Evolutionary conservation across 1,284 basidiomycete genomes (phyloP), one percentile per base, ranked within the genome.

Genomic region (Chondrostereum purpureum): DNA sequence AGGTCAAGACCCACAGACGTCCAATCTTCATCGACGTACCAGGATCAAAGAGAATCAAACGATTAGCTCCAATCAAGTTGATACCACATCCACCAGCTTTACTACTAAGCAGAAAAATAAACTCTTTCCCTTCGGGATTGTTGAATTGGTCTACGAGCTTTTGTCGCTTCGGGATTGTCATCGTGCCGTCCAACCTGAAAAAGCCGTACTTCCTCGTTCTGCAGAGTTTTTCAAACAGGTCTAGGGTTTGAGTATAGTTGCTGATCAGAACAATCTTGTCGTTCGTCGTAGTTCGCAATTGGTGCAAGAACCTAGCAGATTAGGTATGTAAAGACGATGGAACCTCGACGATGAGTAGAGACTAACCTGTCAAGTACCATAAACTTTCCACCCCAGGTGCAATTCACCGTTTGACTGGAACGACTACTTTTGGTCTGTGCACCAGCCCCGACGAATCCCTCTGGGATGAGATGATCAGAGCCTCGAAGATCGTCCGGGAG

Each of bases 211-310:
- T 88, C 63, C 92, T 93, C 56, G 65, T 77, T 19, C 87, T 74
- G 57, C 90, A 88, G 42, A 96, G 64, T 58, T 86, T 89, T 66
- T 94, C 92, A 57, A 97, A 93, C 11, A 98, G 65, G 62, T 99
- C 95, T 6, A 99, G 75, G 0, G 96, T 99, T 63, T 96, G 92
- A 1, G 96, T 99, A 56, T 96, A 98, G 65, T 99, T 99, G 60
- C 90, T 94, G 63, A 99, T 98, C 35, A 99, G 72, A 5, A 99
- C 95, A 50, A 99, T 98, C 74, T 99, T 99, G 73, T 99, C 95
- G 50, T 78, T 87, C 14, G 89, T 93, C 52, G 88, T 77, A 10
- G 80, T 83, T 38, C 72, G 72, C 52, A 95, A 84, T 43, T 86
- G 84, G 56, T 91, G 83, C 39, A 97, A 68, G 66, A 97, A 95